Conservation (phyloP, 83 land plant genomes). For the Picea abies region DNA sequence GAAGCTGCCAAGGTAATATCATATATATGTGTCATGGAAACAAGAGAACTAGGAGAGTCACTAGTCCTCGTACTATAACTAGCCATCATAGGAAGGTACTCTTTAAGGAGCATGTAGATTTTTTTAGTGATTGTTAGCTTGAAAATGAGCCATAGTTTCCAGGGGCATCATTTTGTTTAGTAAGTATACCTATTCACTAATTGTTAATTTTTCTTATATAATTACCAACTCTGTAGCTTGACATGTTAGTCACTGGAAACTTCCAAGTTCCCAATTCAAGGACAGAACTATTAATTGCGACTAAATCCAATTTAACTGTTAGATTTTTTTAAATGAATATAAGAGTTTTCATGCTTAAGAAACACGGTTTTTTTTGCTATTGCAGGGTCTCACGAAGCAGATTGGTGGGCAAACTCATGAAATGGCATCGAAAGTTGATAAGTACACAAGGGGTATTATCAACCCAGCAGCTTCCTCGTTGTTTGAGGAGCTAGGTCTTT, state of each 20-base stretch:
- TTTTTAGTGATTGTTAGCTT: background rate
- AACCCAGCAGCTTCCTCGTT: conserved; percentile 17
- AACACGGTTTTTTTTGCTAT: too few species aligned
- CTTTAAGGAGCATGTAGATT: background rate
- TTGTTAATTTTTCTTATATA: too few species aligned
- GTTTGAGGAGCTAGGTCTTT: conserved; percentile 17
- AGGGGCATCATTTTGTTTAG: too few species aligned
- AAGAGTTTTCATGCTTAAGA: too few species aligned
- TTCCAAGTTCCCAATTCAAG: too few species aligned
- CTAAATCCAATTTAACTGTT: too few species aligned
- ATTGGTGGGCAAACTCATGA: background rate
- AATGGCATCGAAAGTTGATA: background rate
- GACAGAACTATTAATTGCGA: too few species aligned
- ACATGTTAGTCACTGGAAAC: too few species aligned
- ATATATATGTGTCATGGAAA: background rate
- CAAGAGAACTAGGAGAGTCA: background rate
- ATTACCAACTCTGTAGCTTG: too few species aligned
- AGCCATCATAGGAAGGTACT: background rate
- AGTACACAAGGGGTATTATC: conserved; percentile 3
- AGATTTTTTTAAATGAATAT: too few species aligned
- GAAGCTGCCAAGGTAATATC: conserved; percentile 12
- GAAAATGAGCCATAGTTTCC: too few species aligned
- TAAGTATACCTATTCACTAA: too few species aligned
- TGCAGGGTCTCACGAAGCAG: background rate
- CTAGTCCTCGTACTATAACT: background rate